Conservation (phyloP, 768 basidiomycete species). For the Boletus reticulatus region DNA sequence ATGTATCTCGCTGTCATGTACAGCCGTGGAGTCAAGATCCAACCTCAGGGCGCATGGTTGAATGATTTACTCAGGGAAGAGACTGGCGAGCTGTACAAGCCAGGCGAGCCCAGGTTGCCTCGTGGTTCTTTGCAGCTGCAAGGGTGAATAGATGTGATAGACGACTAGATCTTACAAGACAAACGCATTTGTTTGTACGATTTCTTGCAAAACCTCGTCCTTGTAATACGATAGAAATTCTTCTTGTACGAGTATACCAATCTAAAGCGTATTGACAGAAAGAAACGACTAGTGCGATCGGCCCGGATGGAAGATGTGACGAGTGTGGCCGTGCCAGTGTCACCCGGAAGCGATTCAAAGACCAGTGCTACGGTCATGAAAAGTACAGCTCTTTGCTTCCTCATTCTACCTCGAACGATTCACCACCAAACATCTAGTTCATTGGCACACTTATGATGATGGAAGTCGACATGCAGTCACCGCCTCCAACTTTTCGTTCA, state of each 20-base stretch:
- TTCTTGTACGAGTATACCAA: constrained; percentile 7
- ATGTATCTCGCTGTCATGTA: constrained; percentile 80
- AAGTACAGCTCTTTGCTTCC: not conserved
- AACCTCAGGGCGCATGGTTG: constrained; percentile 82
- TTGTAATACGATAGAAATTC: constrained; percentile 10
- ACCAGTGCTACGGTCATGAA: not conserved
- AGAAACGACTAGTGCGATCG: too few species aligned
- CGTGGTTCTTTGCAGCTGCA: constrained; percentile 56
- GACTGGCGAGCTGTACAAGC: constrained; percentile 65
- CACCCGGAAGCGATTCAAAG: too few species aligned
- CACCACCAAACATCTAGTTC: not conserved
- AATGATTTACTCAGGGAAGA: constrained; percentile 79
- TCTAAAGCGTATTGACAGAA: not conserved
- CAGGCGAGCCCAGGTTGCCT: constrained; percentile 71
- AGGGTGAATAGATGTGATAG: constrained; percentile 12
- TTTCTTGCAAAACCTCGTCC: not conserved
- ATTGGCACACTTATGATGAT: constrained; percentile 32
- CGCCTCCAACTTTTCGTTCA: constrained; percentile 38
- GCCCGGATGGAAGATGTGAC: too few species aligned
- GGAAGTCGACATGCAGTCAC: constrained; percentile 56
- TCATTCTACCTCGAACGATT: not conserved
- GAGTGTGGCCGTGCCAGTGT: not conserved
- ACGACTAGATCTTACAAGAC: too few species aligned
- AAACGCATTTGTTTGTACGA: too few species aligned
- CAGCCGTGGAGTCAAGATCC: constrained; percentile 68